These are phyloP conservation scores for Quercus lobata DNA, from an alignment of 331 rosid genomes.

Conservation along the genomic window DNA sequence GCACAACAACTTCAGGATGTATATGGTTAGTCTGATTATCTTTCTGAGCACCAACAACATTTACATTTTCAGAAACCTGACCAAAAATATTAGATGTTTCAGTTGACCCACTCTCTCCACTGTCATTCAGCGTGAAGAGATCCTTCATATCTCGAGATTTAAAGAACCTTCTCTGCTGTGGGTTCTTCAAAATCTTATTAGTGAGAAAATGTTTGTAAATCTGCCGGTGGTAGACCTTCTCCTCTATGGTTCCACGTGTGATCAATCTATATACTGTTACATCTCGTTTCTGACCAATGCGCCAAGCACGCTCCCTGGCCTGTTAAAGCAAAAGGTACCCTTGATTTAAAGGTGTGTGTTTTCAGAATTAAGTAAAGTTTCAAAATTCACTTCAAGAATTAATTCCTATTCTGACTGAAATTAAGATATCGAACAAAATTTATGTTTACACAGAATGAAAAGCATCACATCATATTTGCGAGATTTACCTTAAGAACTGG, in stretches of 20 bases:
- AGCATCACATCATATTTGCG: conserved; percentile 1
- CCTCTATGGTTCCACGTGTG: conserved; percentile 94
- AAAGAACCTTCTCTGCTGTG: conserved; percentile 95
- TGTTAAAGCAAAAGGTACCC: conserved; percentile 27
- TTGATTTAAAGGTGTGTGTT: background rate
- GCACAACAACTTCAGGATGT: conserved; percentile 21
- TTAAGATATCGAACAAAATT: conserved; percentile 12
- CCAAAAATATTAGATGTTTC: conserved; percentile 85
- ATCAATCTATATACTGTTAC: conserved; percentile 90
- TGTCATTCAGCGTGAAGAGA: conserved; percentile 72
- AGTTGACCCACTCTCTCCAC: conserved; percentile 63
- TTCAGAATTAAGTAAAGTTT: background rate
- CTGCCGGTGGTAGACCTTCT: conserved; percentile 95
- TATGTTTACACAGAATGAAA: conserved; percentile 14
- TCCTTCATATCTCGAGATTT: conserved; percentile 99
- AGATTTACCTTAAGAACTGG: background rate
- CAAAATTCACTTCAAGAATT: background rate
- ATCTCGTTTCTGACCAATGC: conserved; percentile 95
- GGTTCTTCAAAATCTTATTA: conserved; percentile 87
- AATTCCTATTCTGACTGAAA: conserved; percentile 14
- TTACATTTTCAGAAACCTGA: conserved; percentile 64
- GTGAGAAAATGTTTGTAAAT: conserved; percentile 96
- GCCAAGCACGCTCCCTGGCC: conserved; percentile 99
- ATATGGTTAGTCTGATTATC: conserved; percentile 39
- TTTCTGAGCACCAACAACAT: conserved; percentile 48